phyloP scores from a whole-genome alignment of 1,139 yeast species.

The Lodderomyces orthopsilosis region DNA sequence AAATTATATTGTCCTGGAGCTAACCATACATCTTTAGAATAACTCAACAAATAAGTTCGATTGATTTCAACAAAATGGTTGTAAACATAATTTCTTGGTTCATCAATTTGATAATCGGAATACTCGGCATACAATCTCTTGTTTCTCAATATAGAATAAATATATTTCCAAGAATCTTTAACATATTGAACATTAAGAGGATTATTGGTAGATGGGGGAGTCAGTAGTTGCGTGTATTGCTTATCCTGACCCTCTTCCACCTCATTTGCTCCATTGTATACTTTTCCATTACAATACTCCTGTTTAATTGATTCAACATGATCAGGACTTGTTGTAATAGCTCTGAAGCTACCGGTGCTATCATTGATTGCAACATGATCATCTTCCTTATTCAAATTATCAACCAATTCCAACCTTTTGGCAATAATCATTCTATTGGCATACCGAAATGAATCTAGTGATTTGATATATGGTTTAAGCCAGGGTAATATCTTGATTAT shows the following conservation, averaged over 20 bases:
- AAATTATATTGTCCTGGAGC: conserved; percentile 53
- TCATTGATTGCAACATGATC: neutral
- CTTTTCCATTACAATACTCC: neutral
- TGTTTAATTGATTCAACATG: neutral
- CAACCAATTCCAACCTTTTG: conserved; percentile 24
- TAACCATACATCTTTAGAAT: conserved; percentile 45
- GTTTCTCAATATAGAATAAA: conserved; percentile 49
- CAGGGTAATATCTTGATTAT: conserved; percentile 36
- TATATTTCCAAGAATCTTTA: conserved; percentile 55
- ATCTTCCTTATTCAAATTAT: conserved; percentile 8
- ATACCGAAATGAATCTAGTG: conserved; percentile 48
- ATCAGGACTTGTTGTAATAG: neutral
- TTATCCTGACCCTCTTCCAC: neutral
- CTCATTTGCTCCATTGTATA: neutral
- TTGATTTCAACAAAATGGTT: conserved; percentile 47
- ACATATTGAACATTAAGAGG: conserved; percentile 30
- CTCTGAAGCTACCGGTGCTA: neutral
- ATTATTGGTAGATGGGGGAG: conserved; percentile 8
- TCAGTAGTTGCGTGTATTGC: neutral
- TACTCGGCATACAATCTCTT: conserved; percentile 53
- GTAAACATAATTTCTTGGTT: conserved; percentile 45
- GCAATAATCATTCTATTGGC: conserved; percentile 34
- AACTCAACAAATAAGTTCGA: conserved; percentile 49
- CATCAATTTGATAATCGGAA: conserved; percentile 49
- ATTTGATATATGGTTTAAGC: conserved; percentile 42